phyloP scores from a whole-genome alignment of 1,284 basidiomycete species.

The Heterobasidion occidentale region DNA sequence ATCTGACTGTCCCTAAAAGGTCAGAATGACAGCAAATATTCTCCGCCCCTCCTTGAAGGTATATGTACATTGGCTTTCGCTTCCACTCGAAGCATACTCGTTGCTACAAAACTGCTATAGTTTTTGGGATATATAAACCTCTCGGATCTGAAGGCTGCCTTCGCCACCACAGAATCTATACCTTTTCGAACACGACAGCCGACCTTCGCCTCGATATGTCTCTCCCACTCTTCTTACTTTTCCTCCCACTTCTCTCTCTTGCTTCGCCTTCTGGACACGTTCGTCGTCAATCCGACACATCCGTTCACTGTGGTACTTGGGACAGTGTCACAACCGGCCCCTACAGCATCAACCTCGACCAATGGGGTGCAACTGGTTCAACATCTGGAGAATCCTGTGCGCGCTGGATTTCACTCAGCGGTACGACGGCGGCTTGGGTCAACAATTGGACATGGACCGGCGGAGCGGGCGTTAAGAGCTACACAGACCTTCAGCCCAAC shows the following conservation, averaged over 20 bases:
- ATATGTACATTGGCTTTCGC: too few relatives aligned
- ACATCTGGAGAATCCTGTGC: conserved; percentile 50
- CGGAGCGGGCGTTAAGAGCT: conserved; percentile 49
- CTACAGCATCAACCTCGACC: conserved; percentile 35
- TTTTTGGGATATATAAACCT: too few relatives aligned
- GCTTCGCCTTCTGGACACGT: neutral
- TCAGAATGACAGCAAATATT: too few relatives aligned
- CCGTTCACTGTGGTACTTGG: conserved; percentile 40
- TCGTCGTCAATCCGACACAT: conserved; percentile 16
- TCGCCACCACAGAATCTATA: too few relatives aligned
- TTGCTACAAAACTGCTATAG: too few relatives aligned
- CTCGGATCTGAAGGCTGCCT: too few relatives aligned
- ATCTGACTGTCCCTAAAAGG: too few relatives aligned
- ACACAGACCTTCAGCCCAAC: conserved; percentile 48
- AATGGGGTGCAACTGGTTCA: conserved; percentile 41
- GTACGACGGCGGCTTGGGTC: conserved; percentile 41
- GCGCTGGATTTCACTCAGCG: conserved; percentile 36
- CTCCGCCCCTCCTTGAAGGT: too few relatives aligned
- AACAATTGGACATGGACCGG: conserved; percentile 50
- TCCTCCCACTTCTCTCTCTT: neutral
- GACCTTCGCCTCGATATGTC: neutral
- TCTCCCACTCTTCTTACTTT: neutral
- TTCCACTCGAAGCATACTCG: too few relatives aligned
- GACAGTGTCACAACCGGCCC: conserved; percentile 34
- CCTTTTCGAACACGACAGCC: too few relatives aligned